A percentile compares a stretch with the other conserved stretches of the same genome.
phyloP scores from a whole-genome alignment of 2,329 filamentous ascomycete genomes.

The Elsinoe perseae region DNA sequence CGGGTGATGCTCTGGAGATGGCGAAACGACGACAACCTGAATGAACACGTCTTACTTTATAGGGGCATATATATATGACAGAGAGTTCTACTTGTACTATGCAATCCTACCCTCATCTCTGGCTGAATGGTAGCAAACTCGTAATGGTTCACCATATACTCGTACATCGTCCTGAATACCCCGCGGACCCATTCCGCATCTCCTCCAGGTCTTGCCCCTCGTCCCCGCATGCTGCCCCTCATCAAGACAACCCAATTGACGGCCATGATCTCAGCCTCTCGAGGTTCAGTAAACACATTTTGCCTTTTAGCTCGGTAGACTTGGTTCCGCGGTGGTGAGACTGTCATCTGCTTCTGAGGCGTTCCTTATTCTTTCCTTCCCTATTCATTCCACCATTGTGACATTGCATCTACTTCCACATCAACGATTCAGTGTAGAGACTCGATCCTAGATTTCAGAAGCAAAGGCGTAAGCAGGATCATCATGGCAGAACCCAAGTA shows the following conservation, averaged over 20 bases:
- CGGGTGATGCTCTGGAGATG: not conserved
- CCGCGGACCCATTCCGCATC: not conserved
- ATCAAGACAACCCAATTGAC: not conserved
- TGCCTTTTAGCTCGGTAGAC: not conserved
- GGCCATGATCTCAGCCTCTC: not conserved
- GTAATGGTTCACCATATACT: not conserved
- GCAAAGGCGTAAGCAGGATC: too few species aligned
- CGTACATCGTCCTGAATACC: not conserved
- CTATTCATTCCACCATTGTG: not conserved
- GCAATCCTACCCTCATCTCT: too few species aligned
- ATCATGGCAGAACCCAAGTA: conserved; percentile 15
- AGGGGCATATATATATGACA: not conserved
- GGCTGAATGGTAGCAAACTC: too few species aligned
- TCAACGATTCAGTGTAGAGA: too few species aligned
- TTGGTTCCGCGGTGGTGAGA: not conserved
- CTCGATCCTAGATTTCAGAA: too few species aligned
- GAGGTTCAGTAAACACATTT: not conserved
- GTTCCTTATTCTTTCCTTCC: not conserved
- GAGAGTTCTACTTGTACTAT: too few species aligned
- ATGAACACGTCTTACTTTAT: not conserved
- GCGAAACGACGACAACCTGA: not conserved
- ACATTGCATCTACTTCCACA: not conserved
- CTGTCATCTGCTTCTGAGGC: not conserved
- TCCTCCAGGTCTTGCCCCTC: not conserved
- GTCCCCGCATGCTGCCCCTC: not conserved